Base-by-base conservation (phyloP, 805 yeast species). In the Yamadazyma philogaea region DNA sequence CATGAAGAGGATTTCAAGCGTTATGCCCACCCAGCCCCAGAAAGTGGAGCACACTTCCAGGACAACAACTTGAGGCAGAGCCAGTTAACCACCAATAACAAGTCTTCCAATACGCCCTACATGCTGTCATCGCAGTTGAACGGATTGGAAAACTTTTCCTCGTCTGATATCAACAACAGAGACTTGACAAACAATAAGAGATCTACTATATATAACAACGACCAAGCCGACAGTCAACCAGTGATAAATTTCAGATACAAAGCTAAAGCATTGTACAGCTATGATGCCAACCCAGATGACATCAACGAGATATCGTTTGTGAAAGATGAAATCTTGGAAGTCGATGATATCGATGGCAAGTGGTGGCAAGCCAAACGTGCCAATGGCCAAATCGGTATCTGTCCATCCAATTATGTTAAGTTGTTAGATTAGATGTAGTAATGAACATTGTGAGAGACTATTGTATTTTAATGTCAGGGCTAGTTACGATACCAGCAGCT, bases 321-420 rank as follows among this genome's bases (percentile, higher is more conserved):
- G 49, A 88, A 90, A 62, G 96, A 93, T 43, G 98, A 91, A 63
- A 69, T 88, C n/a, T 75, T 91, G 61, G 88, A 83, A 55, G 95
- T 91, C 26, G 87, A 87, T 52, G 97, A 91, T 57, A 87, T 88
- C 44, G 86, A 86, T 51, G 97, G 97, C 35, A 82, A 95, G 66
- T 91, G 99, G 99, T 91, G 98, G 98, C 96, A 89, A 66, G 97
- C 96, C 31, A 80, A 85, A 61, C 79, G 90, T 57, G 74, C 84
- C 7, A 84, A 80, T 52, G 99, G 99, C 26, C 93, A 89, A 61
- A 85, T 88, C 34, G 99, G 98, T 52, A 91, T 91, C 55, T 89
- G 96, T 63, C 98, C 99, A 39, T 84, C 95, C 55, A 93, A 91
- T 64, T 91, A 91, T 59, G 90, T 91, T 37, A 87, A 87, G 63